Conservation (phyloP, 1,284 basidiomycete genomes). For the Cryptococcus deneoformans region DNA sequence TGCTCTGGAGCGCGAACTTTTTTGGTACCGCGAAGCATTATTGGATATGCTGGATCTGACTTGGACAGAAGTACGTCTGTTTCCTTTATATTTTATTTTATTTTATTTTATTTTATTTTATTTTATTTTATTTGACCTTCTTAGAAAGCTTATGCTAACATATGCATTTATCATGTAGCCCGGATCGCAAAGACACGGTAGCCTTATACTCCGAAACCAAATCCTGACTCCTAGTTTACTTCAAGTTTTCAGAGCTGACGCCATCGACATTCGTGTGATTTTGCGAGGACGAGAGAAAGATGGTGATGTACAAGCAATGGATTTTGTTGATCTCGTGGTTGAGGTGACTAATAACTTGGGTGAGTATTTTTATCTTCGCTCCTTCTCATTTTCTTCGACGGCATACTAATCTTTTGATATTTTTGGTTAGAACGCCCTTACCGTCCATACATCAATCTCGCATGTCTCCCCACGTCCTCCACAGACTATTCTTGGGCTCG, state of each 20-base stretch:
- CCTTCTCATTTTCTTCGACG: no score
- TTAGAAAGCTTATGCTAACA: background rate
- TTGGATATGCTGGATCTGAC: slow-evolving; percentile 63
- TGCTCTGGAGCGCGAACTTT: slow-evolving; percentile 66
- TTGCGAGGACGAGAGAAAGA: slow-evolving; percentile 36
- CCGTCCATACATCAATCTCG: slow-evolving; percentile 34
- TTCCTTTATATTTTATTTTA: background rate
- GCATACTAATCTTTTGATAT: no score
- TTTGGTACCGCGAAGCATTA: slow-evolving; percentile 91
- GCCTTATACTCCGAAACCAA: slow-evolving; percentile 71
- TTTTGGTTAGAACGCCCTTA: slow-evolving; percentile 21
- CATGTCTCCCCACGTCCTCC: slow-evolving; percentile 33
- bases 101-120: background rate
- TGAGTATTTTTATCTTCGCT: slow-evolving; percentile 7
- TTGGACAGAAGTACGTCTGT: slow-evolving; percentile 73
- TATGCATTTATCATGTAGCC: slow-evolving; percentile 53
- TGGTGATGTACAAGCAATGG: slow-evolving; percentile 53
- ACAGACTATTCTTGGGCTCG: slow-evolving; percentile 27
- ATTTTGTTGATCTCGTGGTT: slow-evolving; percentile 54
- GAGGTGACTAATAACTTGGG: slow-evolving; percentile 59
- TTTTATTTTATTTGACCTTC: background rate
- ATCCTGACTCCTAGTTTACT: slow-evolving; percentile 72
- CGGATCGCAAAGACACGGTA: slow-evolving; percentile 68
- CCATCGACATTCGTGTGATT: slow-evolving; percentile 56
- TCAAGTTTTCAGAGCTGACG: slow-evolving; percentile 64